Evolutionary conservation across 345 rosid genomes (phyloP), one percentile per base, ranked within the genome.

Genomic region (Orychophragmus violaceus): DNA sequence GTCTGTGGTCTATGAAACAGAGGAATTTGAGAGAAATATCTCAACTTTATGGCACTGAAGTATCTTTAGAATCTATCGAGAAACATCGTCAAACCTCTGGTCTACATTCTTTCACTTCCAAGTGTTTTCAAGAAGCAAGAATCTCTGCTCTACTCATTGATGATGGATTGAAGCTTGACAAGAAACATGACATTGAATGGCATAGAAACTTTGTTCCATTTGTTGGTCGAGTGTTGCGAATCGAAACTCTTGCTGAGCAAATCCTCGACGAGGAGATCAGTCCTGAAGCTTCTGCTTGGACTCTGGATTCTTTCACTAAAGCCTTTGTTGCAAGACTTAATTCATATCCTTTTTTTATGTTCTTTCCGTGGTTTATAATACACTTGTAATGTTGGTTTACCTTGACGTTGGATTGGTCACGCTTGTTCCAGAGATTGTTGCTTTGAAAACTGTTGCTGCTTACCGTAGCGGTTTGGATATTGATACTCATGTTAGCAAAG

Each of bases 391-490:
- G 56, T 68, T 70, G 77, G 46, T 65, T 74, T 78, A 84, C 91
- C 84, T 88, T 86, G 69, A 37, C 74, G 29, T 22, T 18, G 22
- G 29, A 6, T 23, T 6, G 37, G 23, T 62, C 70, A 94, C 90
- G 68, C 81, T 79, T 74, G 83, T 83, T 62, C 52, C 67, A 68
- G 68, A 85, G 71, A 78, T 90, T 68, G 75, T 82, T 80, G 87
- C 89, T 64, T 78, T 94, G 53, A 94, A 90, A 81, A 87, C 89
- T 66, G 78, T 90, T 55, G 99, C 95, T 64, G 99, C 99, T 46
- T 94, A 90, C 66, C 95, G 96, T 35, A 83, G 89, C 64, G 96
- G 99, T 59, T 76, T 94, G 76, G 88, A 85, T 45, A 90, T 94
- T 62, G 76, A 90, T 59, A 72, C 96, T 53, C 61, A 77, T 49